phyloP scores from a whole-genome alignment of 2,329 filamentous ascomycete genomes.

The Harringtonia aguacate region DNA sequence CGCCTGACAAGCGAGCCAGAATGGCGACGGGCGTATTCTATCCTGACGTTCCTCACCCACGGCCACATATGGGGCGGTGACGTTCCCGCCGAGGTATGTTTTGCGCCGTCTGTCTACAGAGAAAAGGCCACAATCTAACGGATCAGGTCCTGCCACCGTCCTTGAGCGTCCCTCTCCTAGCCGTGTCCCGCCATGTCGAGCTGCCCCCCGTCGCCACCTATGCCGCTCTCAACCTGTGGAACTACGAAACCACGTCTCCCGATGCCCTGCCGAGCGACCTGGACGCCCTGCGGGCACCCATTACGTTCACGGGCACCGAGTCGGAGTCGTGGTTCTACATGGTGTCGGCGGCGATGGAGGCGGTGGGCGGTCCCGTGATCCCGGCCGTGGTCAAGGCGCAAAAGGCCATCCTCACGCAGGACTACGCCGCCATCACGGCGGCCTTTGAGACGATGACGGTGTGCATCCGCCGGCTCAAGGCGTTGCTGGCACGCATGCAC shows the following conservation, averaged over 20 bases:
- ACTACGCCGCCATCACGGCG: conserved; percentile 27
- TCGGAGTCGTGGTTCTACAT: conserved; percentile 95
- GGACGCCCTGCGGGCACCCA: conserved; percentile 58
- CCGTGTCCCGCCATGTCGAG: conserved; percentile 61
- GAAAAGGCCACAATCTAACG: neutral
- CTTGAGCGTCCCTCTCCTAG: conserved; percentile 66
- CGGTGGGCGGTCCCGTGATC: conserved; percentile 63
- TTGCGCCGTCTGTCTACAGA: neutral
- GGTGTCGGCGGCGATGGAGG: conserved; percentile 82
- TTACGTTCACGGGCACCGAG: conserved; percentile 78
- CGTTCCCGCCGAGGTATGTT: conserved; percentile 55
- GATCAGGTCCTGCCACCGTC: conserved; percentile 53
- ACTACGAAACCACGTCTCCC: conserved; percentile 45
- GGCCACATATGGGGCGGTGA: conserved; percentile 85
- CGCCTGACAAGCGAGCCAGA: conserved; percentile 54
- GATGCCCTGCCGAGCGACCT: conserved; percentile 41
- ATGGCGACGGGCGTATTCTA: conserved; percentile 72
- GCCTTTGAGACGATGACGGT: conserved; percentile 55
- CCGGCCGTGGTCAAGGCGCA: conserved; percentile 71
- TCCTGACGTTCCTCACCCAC: conserved; percentile 72
- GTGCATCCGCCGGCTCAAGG: conserved; percentile 57
- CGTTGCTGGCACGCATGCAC: conserved; percentile 71
- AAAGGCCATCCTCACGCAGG: conserved; percentile 49
- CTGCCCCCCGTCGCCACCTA: conserved; percentile 88
- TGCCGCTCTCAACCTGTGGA: conserved; percentile 80